Conservation (phyloP, 2,329 filamentous ascomycete species). For the Catunica adiposa region DNA sequence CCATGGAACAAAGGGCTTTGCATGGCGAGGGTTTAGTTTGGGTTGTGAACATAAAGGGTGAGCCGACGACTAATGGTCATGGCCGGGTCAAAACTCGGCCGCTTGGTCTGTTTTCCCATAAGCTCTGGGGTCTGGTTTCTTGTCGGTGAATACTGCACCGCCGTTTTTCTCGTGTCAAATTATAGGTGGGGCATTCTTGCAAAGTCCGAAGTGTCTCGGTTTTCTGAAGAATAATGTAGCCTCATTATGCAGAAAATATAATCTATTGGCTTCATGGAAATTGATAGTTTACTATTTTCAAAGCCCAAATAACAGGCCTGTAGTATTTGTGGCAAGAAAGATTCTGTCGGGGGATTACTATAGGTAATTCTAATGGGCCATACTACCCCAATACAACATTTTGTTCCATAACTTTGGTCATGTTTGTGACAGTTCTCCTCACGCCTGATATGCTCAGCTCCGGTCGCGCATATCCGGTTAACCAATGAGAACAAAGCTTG, state of each 20-base stretch:
- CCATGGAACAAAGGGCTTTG: no score
- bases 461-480: neutral
- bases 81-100: neutral
- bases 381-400: no score
- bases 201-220: neutral
- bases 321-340: no score
- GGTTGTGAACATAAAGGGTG: no score
- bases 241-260: neutral
- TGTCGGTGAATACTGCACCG: neutral
- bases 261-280: neutral
- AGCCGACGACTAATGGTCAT: neutral
- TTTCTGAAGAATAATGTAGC: neutral
- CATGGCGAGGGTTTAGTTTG: no score
- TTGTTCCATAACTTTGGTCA: no score
- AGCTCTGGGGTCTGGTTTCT: neutral
- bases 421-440: no score
- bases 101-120: neutral
- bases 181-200: neutral
- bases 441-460: neutral
- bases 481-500: neutral
- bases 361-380: no score
- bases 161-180: neutral
- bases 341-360: no score
- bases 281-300: no score
- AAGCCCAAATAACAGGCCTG: no score